Conservation (phyloP, 2,329 filamentous ascomycete species). For the Nectriaceae sp. region DNA sequence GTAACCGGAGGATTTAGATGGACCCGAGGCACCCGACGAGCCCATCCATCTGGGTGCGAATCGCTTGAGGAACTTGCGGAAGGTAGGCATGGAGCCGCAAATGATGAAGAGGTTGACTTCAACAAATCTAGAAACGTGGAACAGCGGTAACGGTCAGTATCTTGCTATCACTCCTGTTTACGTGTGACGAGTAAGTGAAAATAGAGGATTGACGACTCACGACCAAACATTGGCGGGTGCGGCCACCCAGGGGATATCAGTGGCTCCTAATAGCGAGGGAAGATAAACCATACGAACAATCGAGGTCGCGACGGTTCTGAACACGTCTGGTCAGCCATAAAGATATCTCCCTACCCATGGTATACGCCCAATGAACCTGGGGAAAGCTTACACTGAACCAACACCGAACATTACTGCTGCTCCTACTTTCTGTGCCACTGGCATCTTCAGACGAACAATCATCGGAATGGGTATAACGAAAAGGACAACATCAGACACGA, state of each 20-base stretch:
- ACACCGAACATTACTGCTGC: slow-evolving; percentile 45
- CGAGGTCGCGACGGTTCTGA: slow-evolving; percentile 35
- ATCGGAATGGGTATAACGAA: slow-evolving; percentile 47
- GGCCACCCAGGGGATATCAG: slow-evolving; percentile 31
- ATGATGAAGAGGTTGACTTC: slow-evolving; percentile 41
- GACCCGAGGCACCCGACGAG: slow-evolving; percentile 57
- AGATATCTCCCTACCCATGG: neutral
- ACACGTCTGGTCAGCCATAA: neutral
- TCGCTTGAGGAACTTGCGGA: slow-evolving; percentile 56
- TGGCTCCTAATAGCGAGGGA: slow-evolving; percentile 17
- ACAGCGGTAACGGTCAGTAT: neutral
- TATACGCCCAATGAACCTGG: neutral
- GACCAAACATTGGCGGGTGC: slow-evolving; percentile 28
- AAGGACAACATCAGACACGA: slow-evolving; percentile 48
- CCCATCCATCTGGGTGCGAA: slow-evolving; percentile 64
- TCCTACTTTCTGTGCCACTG: slow-evolving; percentile 46
- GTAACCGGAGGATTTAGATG: slow-evolving; percentile 1
- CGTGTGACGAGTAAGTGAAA: neutral
- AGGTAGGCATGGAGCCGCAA: slow-evolving; percentile 31
- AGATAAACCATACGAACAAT: slow-evolving; percentile 30
- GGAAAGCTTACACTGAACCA: slow-evolving; percentile 30
- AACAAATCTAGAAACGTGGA: slow-evolving; percentile 27
- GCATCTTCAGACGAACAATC: slow-evolving; percentile 44
- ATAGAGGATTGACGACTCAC: slow-evolving; percentile 11
- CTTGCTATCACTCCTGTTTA: neutral